phyloP scores from a whole-genome alignment of 1,284 basidiomycete species.

The Ganoderma lucidum region DNA sequence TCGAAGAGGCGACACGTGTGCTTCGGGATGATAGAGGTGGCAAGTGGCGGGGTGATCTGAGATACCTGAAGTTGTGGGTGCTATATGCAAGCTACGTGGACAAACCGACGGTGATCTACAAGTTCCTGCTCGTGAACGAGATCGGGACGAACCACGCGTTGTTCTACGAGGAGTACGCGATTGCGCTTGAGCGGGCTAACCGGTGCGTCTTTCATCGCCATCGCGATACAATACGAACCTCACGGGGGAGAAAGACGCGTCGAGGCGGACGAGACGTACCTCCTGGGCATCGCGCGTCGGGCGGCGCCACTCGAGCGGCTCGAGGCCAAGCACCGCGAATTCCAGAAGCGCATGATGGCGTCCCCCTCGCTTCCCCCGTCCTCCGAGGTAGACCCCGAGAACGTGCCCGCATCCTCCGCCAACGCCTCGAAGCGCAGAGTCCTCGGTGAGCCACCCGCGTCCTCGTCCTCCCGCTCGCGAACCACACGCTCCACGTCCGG shows the following conservation, averaged over 20 bases:
- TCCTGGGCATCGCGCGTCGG: slow-evolving; percentile 86
- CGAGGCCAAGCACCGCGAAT: slow-evolving; percentile 85
- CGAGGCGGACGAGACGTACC: slow-evolving; percentile 89
- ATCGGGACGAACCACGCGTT: slow-evolving; percentile 85
- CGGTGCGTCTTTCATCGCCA: slow-evolving; percentile 56
- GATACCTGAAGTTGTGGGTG: slow-evolving; percentile 94
- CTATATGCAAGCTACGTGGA: slow-evolving; percentile 88
- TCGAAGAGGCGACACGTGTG: slow-evolving; percentile 84
- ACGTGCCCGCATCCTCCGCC: slow-evolving; percentile 39
- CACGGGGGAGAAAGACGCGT: slow-evolving; percentile 61
- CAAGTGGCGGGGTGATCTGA: slow-evolving; percentile 71
- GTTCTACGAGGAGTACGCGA: slow-evolving; percentile 93
- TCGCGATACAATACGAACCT: slow-evolving; percentile 5
- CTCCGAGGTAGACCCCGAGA: slow-evolving; percentile 29
- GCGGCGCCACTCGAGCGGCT: slow-evolving; percentile 87
- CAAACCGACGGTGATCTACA: slow-evolving; percentile 79
- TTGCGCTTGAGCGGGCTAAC: slow-evolving; percentile 78
- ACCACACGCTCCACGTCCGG: slow-evolving; percentile 29
- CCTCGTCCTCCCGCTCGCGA: slow-evolving; percentile 37
- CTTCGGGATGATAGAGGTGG: slow-evolving; percentile 76
- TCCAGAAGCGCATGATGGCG: slow-evolving; percentile 85
- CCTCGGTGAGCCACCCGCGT: slow-evolving; percentile 45
- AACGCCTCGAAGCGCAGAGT: slow-evolving; percentile 41
- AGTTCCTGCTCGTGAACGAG: slow-evolving; percentile 88
- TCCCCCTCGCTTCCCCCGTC: slow-evolving; percentile 37